A percentile compares a stretch with the other conserved stretches of the same genome.
phyloP scores from a whole-genome alignment of 495 filamentous ascomycete species.

The Chaetomium tenue region DNA sequence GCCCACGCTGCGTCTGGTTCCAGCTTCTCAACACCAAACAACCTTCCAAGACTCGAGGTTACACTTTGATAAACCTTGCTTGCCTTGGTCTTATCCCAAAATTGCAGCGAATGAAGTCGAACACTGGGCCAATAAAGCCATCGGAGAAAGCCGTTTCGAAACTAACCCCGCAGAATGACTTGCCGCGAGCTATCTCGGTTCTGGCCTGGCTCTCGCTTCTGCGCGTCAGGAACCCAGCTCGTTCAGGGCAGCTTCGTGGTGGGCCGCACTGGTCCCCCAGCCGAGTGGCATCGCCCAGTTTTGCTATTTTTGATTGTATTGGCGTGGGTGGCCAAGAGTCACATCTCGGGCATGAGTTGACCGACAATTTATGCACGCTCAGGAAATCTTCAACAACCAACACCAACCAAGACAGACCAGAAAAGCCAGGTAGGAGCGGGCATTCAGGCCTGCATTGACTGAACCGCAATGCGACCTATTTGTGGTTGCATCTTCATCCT shows the following conservation, averaged over 20 bases:
- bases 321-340: too few relatives aligned
- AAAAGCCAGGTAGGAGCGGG: too few relatives aligned
- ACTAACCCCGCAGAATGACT: conserved; percentile 2
- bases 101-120: background rate
- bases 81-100: background rate
- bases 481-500: too few relatives aligned
- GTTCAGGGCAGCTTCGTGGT: background rate
- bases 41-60: background rate
- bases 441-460: too few relatives aligned
- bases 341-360: too few relatives aligned
- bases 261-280: background rate
- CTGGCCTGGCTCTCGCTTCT: background rate
- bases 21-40: conserved; percentile 1
- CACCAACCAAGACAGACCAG: too few relatives aligned
- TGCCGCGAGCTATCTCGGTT: background rate
- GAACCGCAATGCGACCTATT: too few relatives aligned
- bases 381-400: too few relatives aligned
- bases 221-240: background rate
- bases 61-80: background rate
- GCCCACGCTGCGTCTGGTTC: background rate
- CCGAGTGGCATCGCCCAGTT: too few relatives aligned
- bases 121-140: background rate
- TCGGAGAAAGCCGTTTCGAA: conserved; percentile 3
- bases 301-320: too few relatives aligned
- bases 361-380: too few relatives aligned